Evolutionary conservation across 371 early-diverging fungal genomes (phyloP), one percentile per base, ranked within the genome.

Genomic region (Quaeritorhiza haematococci): DNA sequence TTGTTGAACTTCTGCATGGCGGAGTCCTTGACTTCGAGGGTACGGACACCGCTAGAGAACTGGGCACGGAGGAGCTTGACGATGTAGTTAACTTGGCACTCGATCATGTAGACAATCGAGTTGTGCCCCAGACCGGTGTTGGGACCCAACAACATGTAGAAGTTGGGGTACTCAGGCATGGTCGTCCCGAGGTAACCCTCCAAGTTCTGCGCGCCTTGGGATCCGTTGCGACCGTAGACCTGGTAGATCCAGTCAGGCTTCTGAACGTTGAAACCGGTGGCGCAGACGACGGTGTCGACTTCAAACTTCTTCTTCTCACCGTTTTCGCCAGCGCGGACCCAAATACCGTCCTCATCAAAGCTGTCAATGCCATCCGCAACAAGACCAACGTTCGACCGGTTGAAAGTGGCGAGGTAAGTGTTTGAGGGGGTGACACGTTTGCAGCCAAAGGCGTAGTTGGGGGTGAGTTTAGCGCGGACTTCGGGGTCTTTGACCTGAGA

Each of bases 261-360:
- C 46, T 71, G 72, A 2, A 76, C 66, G 38, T 79, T 58, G 58
- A 80, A 86, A 2, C 86, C 86, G 23, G 86, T 86, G 1, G 86
- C 86, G n/a, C 82, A 55, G 29, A 82, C 61, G 51, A 85, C 46
- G 2, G 71, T 72, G 58, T 85, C 86, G 1, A 80, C 70, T 38
- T 75, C 72, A 34, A 58, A 62, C 6, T 53, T 32, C 8, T 66
- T 55, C 4, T 80, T 82, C 56, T 74, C 69, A 6, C 46, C 51
- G 33, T 69, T 63, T 0, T 57, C 59, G 47, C 83, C 56, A 0
- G 71, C 77, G 32, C 65, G 58, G 21, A n/a, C n/a, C n/a, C n/a
- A n/a, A 45, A 45, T 45, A 21, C 46, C 46, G 27, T 45, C 46
- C 27, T 21, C 21, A 10, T 45, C 46, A 21, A 45, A 7, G 27